phyloP scores from a whole-genome alignment of 1,284 basidiomycete genomes.

The Earliella scabrosa region DNA sequence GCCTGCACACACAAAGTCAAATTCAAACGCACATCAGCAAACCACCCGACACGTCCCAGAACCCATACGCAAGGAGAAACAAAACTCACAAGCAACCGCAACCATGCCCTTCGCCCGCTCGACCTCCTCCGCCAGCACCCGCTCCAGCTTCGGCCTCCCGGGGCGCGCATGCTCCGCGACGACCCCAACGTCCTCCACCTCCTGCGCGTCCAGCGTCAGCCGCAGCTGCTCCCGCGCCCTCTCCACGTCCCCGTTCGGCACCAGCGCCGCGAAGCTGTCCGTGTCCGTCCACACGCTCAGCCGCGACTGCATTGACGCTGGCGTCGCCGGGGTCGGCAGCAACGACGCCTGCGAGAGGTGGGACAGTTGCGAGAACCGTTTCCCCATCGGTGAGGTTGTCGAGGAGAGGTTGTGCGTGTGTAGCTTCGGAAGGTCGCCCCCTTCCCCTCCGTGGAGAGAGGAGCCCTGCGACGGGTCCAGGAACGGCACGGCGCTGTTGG shows the following conservation, averaged over 20 bases:
- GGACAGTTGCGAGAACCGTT: slow-evolving; percentile 14
- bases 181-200: slow-evolving; percentile 68
- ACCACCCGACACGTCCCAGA: background rate
- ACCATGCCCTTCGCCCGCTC: slow-evolving; percentile 57
- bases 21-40: too few species aligned
- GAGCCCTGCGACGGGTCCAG: slow-evolving; percentile 3
- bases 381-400: background rate
- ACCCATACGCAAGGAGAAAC: background rate
- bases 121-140: slow-evolving; percentile 72
- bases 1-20: slow-evolving; percentile 43
- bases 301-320: slow-evolving; percentile 22
- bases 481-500: slow-evolving; percentile 28
- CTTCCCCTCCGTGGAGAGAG: background rate
- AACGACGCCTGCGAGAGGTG: background rate
- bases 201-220: slow-evolving; percentile 67
- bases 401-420: slow-evolving; percentile 15
- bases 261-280: slow-evolving; percentile 33
- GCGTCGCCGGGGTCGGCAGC: slow-evolving; percentile 6
- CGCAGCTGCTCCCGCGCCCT: slow-evolving; percentile 32
- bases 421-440: background rate
- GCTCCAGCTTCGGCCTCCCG: slow-evolving; percentile 76
- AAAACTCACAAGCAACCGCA: slow-evolving; percentile 66
- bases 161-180: slow-evolving; percentile 73
- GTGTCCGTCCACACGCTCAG: slow-evolving; percentile 34
- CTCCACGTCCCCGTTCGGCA: slow-evolving; percentile 30